Evolutionary conservation across 2,329 filamentous ascomycete species (phyloP), one percentile per base, ranked within the genome.

Genomic region (Pleoardoris graminearum): DNA sequence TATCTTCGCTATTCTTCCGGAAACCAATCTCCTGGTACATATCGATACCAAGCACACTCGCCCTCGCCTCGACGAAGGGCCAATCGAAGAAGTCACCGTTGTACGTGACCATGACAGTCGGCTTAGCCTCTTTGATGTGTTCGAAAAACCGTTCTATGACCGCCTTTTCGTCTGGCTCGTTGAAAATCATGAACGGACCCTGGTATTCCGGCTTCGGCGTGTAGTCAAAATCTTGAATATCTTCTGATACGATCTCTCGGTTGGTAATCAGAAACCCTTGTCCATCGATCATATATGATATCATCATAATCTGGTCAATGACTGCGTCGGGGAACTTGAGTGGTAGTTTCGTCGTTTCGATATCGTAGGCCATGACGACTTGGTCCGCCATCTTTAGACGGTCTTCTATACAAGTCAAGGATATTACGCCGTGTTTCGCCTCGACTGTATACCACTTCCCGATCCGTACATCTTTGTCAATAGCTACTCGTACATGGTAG

Each of bases 41-140:
- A 75, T 99, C 94, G 70, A 99, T 97, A 25, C 95, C 94, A 63
- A 95, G 88, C 60, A 97, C 84, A 69, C 91, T 95, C 23, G 95
- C 91, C 76, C 94, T 83, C 38, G 94, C 86, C 77, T 99, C 94
- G 21, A 99, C 91, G 69, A 95, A 99, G 0, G 94, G 93, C 94
- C 94, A 99, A 87, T 99, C 94, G 86, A 99, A 99, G 73, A 99
- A 99, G 79, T 99, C 94, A 78, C 94, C 94, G 90, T 99, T 99
- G 82, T 99, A 99, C n/a, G 94, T 99, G 30, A 95, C 93, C 72
- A 99, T 99, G 51, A 99, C 93, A 0, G 92, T 97, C 0, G 94
- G 94, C 54, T 89, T 85, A 0, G 91, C 91, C 72, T 96, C 91
- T 68, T 99, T 97, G 74, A 99, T 89, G 72, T 97, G 94, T 35